Conservation (phyloP, 2,329 filamentous ascomycete species). For the Boeremia lycopersici region DNA sequence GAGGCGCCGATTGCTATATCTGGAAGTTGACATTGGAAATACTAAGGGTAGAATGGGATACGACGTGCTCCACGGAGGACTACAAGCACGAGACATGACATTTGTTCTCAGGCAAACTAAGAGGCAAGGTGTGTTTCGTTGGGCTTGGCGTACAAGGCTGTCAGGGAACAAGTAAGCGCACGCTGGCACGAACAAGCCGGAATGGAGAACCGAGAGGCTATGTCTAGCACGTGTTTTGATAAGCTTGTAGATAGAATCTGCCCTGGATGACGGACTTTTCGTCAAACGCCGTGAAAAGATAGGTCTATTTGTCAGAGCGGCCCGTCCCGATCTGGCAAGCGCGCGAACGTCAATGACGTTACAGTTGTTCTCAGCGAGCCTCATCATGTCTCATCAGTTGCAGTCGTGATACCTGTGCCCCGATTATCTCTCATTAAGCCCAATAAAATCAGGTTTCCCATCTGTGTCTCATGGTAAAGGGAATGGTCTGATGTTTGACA, state of each 20-base stretch:
- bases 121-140: background rate
- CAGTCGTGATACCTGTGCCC: background rate
- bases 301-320: background rate
- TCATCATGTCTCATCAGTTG: background rate
- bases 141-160: slow-evolving; percentile 10
- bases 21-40: background rate
- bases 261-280: background rate
- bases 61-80: background rate
- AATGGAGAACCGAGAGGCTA: background rate
- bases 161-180: slow-evolving; percentile 1
- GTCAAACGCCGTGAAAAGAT: background rate
- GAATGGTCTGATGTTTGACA: background rate
- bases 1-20: background rate
- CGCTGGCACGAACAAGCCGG: background rate
- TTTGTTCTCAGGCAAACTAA: slow-evolving; percentile 1
- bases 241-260: background rate
- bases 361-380: background rate
- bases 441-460: background rate
- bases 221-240: background rate
- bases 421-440: background rate
- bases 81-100: background rate
- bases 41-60: background rate
- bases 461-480: background rate
- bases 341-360: slow-evolving; percentile 5
- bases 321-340: slow-evolving; percentile 4